Evolutionary conservation across 495 filamentous ascomycete species (phyloP).

Genomic region (Trichoderma asperelloides): DNA sequence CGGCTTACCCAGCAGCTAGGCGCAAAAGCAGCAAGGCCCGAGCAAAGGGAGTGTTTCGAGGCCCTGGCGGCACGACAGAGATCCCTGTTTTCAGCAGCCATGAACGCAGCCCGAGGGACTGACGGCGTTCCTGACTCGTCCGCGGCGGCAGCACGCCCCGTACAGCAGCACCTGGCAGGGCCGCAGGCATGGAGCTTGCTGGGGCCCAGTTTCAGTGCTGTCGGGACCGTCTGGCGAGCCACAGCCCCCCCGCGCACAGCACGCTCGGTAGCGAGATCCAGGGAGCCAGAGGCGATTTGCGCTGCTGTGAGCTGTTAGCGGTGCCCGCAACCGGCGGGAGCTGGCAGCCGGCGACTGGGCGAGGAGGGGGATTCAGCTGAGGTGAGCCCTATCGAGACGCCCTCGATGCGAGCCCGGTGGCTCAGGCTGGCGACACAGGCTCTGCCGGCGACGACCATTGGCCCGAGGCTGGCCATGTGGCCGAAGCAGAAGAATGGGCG

Average conservation of each 20-base stretch:
- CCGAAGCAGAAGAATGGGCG: background rate
- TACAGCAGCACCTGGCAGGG: background rate
- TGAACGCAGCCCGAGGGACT: background rate
- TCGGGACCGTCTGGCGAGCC: background rate
- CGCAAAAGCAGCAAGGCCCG: background rate
- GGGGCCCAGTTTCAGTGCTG: background rate
- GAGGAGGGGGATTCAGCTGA: slow-evolving; percentile 8
- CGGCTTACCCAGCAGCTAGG: background rate
- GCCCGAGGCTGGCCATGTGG: background rate
- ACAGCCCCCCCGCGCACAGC: background rate
- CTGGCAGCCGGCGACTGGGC: background rate
- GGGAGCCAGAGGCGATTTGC: slow-evolving; percentile 2
- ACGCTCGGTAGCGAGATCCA: background rate
- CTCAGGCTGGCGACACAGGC: background rate
- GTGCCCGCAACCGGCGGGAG: slow-evolving; percentile 7
- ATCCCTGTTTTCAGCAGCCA: slow-evolving; percentile 8
- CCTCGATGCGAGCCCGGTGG: slow-evolving; percentile 1
- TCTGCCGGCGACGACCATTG: background rate
- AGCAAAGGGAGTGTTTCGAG: background rate
- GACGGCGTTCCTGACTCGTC: slow-evolving; percentile 4
- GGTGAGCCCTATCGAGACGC: slow-evolving; percentile 11
- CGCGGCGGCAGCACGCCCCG: background rate
- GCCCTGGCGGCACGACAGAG: background rate
- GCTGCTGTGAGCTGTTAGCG: background rate
- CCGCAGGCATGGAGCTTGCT: background rate